Base-by-base conservation (phyloP, 2,329 filamentous ascomycete species). In the Fusarium devonianum region DNA sequence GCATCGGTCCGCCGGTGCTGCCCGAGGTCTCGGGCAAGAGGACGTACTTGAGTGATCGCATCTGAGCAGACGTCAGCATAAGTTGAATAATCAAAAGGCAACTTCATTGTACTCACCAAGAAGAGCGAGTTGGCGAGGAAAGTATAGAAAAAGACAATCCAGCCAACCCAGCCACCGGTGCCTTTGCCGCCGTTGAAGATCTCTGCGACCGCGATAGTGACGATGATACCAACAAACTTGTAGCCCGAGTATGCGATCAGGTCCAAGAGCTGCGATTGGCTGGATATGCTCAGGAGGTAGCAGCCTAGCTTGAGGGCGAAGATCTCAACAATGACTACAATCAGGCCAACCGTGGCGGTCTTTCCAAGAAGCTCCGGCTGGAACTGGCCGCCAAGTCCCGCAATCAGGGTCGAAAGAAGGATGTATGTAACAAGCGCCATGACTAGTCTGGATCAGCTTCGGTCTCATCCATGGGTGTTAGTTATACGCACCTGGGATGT, bases 401-500 rank as follows among this genome's bases (percentile, higher is more conserved):
- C 93, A 45, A 99, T 81, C 30, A 97, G 81, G 1, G 93, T 94
- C 5, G 90, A 95, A 9, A 99, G 83, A 23, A 99, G 87, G 59
- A 99, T 96, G 73, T 99, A 99, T 17, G 94, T 99, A 35, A 97
- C 92, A 42, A 99, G 80, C 2, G 94, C 93, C 94, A 99, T 99
- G 67, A 95, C 88, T 72, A 22, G 18, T 36, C 7, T 6, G 7
- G 11, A 60, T 71, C 44, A 70, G 68, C 37, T 35, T n/a, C 16
- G 18, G 7, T 16, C 16, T 16, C 13, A 16, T 11, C 19, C 3
- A 17, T 7, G 7, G n/a, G 5, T 14, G 21, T 14, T 3, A 9
- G 22, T n/a, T n/a, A 10, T 22, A 67, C 73, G 25, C 63, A 80
- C 76, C 74, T 50, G 92, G 92, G 65, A 99, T 99, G 76, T 99